Evolutionary conservation across 192 early-diverging fungal species (phyloP).

Genomic region (Backusella macrospora): DNA sequence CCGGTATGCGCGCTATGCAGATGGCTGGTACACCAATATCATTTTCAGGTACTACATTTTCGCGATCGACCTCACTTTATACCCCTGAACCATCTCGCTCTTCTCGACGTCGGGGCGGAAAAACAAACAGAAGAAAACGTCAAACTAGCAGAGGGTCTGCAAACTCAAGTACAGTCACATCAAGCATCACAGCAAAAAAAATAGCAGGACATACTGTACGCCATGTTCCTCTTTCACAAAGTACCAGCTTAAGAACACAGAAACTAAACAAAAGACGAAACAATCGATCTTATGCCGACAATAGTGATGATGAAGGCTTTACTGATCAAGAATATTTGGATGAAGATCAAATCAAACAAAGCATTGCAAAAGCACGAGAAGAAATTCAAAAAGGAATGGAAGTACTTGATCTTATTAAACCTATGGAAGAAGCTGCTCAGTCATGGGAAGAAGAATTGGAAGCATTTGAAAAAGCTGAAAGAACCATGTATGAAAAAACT

Average conservation of each 20-base stretch:
- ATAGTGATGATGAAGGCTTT: constrained; percentile 3
- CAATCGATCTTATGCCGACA: not conserved
- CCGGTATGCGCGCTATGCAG: not conserved
- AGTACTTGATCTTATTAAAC: constrained; percentile 38
- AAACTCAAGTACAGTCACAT: constrained; percentile 16
- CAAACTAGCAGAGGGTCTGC: constrained; percentile 5
- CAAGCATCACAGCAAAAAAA: not conserved
- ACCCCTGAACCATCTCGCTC: constrained; percentile 2
- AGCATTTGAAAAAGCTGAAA: constrained; percentile 36
- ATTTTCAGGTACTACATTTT: constrained; percentile 19
- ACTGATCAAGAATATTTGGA: constrained; percentile 3
- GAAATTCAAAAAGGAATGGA: constrained; percentile 45
- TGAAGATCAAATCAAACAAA: constrained; percentile 34
- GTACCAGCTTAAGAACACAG: constrained; percentile 1
- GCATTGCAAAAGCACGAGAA: constrained; percentile 38
- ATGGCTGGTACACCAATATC: constrained; percentile 11
- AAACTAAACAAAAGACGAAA: not conserved
- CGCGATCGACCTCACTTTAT: constrained; percentile 3
- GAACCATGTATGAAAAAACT: not conserved
- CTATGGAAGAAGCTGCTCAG: constrained; percentile 29
- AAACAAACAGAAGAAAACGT: not conserved
- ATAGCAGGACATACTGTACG: constrained; percentile 1
- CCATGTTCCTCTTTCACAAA: constrained; percentile 9
- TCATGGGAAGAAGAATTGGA: constrained; percentile 41
- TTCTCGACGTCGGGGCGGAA: not conserved